Evolutionary conservation across 352 stramenopile genomes (phyloP).

Genomic region (Aphanomyces euteiches): DNA sequence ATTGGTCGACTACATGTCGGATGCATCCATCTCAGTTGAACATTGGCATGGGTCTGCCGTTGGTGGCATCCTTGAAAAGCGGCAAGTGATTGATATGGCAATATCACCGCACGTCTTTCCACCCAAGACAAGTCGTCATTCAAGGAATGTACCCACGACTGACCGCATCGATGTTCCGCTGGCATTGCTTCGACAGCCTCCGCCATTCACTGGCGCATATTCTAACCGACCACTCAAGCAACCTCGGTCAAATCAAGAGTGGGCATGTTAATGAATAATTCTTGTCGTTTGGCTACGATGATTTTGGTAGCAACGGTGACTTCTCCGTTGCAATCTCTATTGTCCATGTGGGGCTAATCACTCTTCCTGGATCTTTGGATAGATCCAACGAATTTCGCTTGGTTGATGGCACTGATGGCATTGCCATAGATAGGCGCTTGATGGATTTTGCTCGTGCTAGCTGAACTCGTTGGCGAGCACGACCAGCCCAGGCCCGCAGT

Average conservation of each 20-base stretch:
- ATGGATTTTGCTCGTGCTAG: neutral
- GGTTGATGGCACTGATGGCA: neutral
- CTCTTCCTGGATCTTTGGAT: neutral
- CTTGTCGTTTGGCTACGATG: neutral
- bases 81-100: conserved; percentile 80
- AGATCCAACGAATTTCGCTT: conserved; percentile 14
- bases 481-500: conserved; percentile 3
- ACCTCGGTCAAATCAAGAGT: neutral
- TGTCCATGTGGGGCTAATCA: conserved; percentile 1
- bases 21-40: conserved; percentile 69
- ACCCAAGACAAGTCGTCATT: conserved; percentile 60
- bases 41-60: conserved; percentile 50
- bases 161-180: conserved; percentile 19
- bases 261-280: conserved; percentile 19
- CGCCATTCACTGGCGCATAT: conserved; percentile 16
- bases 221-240: conserved; percentile 11
- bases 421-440: neutral
- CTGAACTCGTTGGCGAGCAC: conserved; percentile 20
- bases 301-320: conserved; percentile 21
- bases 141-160: conserved; percentile 6
- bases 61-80: conserved; percentile 66
- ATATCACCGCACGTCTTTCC: conserved; percentile 77
- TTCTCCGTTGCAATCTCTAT: neutral
- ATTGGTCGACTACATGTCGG: conserved; percentile 74
- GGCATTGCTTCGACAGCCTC: neutral